Conservation (phyloP, 208 protist genomes). For the Trypanosoma rangeli region DNA sequence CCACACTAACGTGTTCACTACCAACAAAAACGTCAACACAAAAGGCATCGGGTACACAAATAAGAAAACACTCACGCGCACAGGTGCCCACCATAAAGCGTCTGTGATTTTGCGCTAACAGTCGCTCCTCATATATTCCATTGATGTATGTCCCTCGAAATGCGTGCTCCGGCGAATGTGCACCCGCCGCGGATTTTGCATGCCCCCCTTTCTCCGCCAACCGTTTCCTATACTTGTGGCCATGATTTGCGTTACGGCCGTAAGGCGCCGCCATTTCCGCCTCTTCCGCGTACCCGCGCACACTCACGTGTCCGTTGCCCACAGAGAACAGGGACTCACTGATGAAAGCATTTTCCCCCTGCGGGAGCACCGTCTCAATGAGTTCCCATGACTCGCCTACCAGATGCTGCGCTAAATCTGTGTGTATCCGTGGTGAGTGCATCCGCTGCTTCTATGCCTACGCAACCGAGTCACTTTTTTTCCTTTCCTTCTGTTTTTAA, state of each 20-base stretch:
- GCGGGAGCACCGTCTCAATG: conserved; percentile 50
- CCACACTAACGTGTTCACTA: conserved; percentile 73
- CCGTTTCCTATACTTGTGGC: neutral
- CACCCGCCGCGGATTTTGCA: conserved; percentile 9
- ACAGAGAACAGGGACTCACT: conserved; percentile 84
- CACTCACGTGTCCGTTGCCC: conserved; percentile 78
- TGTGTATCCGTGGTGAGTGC: neutral
- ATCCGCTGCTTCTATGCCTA: neutral
- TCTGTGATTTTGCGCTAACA: conserved; percentile 32
- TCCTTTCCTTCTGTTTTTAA: neutral
- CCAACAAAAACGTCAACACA: conserved; percentile 83
- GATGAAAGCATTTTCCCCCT: conserved; percentile 36
- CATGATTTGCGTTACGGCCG: neutral
- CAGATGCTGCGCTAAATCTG: neutral
- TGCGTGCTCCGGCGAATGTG: conserved; percentile 1
- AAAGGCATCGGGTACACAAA: conserved; percentile 79
- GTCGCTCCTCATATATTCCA: conserved; percentile 74
- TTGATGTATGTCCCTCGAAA: conserved; percentile 56
- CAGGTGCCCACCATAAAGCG: conserved; percentile 40
- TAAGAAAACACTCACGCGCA: conserved; percentile 59
- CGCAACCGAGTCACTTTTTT: neutral
- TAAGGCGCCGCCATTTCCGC: conserved; percentile 10
- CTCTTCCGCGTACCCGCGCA: conserved; percentile 82
- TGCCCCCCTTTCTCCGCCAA: neutral
- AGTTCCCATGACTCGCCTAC: conserved; percentile 56